Base-by-base conservation (phyloP, 345 rosid genomes). In the Populus tremula region DNA sequence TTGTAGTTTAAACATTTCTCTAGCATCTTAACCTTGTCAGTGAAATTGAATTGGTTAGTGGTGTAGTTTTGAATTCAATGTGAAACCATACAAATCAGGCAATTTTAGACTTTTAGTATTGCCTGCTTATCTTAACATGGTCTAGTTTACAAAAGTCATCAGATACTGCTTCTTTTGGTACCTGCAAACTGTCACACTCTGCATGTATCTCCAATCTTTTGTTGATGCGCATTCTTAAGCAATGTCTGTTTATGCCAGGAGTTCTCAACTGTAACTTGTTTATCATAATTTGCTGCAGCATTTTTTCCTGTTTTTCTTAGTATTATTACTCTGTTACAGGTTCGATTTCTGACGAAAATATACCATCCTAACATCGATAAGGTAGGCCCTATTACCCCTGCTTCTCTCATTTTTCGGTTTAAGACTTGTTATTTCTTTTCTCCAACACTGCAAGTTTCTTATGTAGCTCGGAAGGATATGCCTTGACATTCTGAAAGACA, bases 281-380 rank as follows among this genome's bases (percentile, higher is more conserved):
- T 69, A 33, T 16, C 17, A 9, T 20, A 17, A 14, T 77, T 67
- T 35, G 25, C 61, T 16, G 35, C 66, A 23, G 17, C 17, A 36
- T 61, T 73, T 73, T 21, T 38, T 43, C 18, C 20, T 21, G 8
- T 67, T 39, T 35, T 39, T 59, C 54, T 73, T 70, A 63, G 77
- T 39, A 59, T 62, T 61, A 67, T 65, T 61, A 65, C 31, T 59
- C 63, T 85, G 75, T 59, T 67, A 74, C 96, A 96, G 99, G 99
- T 96, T 65, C 93, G 99, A 73, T 96, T 96, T 84, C 92, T 96
- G 79, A 96, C 99, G 72, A 96, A 96, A 87, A 96, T 96, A 72
- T 96, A 96, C 76, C 99, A 96, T 80, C 98, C 99, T 50, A 96
- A 96, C 83, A 96, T 96, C 20, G 99, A 96, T 77, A 96, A 96